Evolutionary conservation across 2,329 filamentous ascomycete genomes (phyloP).

Genomic region (Fusarium annulatum): DNA sequence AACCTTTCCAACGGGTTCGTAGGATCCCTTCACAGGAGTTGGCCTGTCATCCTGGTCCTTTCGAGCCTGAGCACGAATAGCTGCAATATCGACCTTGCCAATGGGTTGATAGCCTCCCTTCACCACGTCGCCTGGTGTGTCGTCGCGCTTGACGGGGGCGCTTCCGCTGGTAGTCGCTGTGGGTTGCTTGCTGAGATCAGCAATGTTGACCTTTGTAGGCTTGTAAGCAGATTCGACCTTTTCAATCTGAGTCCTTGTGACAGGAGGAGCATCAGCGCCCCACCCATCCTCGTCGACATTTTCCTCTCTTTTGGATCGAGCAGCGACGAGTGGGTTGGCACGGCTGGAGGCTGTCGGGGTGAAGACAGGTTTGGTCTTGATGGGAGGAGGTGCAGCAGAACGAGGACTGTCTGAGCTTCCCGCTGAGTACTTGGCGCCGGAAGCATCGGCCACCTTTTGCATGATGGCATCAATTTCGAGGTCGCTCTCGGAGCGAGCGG

Average conservation of each 20-base stretch:
- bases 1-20: slow-evolving; percentile 95
- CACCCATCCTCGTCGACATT: slow-evolving; percentile 87
- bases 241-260: slow-evolving; percentile 87
- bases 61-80: slow-evolving; percentile 80
- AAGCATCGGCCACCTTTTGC: slow-evolving; percentile 93
- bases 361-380: slow-evolving; percentile 91
- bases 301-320: slow-evolving; percentile 69
- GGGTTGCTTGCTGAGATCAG: slow-evolving; percentile 81
- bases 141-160: slow-evolving; percentile 57
- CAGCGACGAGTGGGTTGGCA: slow-evolving; percentile 73
- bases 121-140: slow-evolving; percentile 72
- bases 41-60: slow-evolving; percentile 81
- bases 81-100: slow-evolving; percentile 97
- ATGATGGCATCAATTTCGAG: slow-evolving; percentile 89
- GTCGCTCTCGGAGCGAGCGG: slow-evolving; percentile 89
- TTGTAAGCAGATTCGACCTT: slow-evolving; percentile 94
- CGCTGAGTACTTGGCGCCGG: slow-evolving; percentile 91
- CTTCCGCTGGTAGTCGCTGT: slow-evolving; percentile 73
- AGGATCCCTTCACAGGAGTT: slow-evolving; percentile 87
- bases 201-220: slow-evolving; percentile 94
- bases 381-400: slow-evolving; percentile 70
- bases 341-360: slow-evolving; percentile 74
- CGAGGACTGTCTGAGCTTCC: slow-evolving; percentile 67
- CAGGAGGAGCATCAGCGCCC: slow-evolving; percentile 92
- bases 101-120: slow-evolving; percentile 91